A percentile compares a stretch with the other conserved stretches of the same genome.
These are phyloP conservation scores for Bassia scoparia DNA, from an alignment of 148 eudicot species.

Conservation along the genomic window DNA sequence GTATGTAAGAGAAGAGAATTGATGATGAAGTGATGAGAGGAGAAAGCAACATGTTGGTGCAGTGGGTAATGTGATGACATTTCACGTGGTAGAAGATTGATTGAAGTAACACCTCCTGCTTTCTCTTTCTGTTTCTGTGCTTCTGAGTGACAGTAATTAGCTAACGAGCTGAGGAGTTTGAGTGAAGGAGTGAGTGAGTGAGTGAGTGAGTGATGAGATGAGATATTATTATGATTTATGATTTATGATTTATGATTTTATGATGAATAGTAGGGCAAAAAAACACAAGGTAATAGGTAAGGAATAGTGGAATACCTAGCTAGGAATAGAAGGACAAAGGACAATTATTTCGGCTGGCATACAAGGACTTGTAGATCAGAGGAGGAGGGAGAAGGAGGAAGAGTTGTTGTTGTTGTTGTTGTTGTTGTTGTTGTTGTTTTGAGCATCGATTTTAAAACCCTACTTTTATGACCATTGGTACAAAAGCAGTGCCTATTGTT, in stretches of 20 bases:
- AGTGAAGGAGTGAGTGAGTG: not conserved
- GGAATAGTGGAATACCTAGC: constrained; percentile 15
- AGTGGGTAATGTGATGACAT: constrained; percentile 31
- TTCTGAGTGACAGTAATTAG: too few species aligned
- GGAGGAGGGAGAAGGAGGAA: not conserved
- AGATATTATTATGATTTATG: too few species aligned
- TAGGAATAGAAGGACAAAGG: not conserved
- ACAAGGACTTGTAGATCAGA: not conserved
- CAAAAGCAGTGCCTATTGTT: not conserved
- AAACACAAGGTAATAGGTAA: too few species aligned
- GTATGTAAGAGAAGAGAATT: too few species aligned
- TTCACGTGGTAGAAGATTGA: constrained; percentile 29
- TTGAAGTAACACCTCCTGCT: constrained; percentile 21
- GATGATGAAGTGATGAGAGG: not conserved
- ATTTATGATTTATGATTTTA: too few species aligned
- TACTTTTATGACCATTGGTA: constrained; percentile 24
- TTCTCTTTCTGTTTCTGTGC: not conserved
- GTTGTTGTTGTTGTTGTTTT: not conserved
- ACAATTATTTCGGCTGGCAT: constrained; percentile 11
- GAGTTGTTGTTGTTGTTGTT: not conserved
- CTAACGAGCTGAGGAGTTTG: not conserved
- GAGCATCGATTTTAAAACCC: constrained; percentile 15
- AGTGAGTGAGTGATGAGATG: too few species aligned
- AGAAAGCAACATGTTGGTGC: constrained; percentile 9
- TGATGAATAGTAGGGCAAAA: too few species aligned